phyloP scores from a whole-genome alignment of 2,329 filamentous ascomycete genomes.

The Balansia obtecta region DNA sequence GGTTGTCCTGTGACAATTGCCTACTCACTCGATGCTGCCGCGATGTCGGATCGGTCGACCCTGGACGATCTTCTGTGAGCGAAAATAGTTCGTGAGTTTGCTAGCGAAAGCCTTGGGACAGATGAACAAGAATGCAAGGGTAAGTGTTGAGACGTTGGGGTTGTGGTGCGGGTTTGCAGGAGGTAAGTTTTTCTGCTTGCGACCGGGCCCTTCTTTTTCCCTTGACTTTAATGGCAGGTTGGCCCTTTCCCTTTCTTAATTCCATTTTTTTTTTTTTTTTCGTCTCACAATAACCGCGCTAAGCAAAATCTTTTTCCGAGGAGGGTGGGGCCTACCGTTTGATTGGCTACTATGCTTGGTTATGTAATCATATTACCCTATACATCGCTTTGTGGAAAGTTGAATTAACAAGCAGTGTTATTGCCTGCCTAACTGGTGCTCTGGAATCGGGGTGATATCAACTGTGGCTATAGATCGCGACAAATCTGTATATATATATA shows the following conservation, averaged over 20 bases:
- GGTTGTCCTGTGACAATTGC: background rate
- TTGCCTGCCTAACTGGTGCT: too few species aligned
- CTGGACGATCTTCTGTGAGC: background rate
- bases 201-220: slow-evolving; percentile 12
- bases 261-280: slow-evolving; percentile 12
- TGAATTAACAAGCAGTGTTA: too few species aligned
- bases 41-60: too few species aligned
- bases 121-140: slow-evolving; percentile 16
- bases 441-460: too few species aligned
- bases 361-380: background rate
- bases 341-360: slow-evolving; percentile 3
- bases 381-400: background rate
- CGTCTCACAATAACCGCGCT: slow-evolving; percentile 8
- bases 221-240: slow-evolving; percentile 5
- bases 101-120: slow-evolving; percentile 10
- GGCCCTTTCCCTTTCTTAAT: slow-evolving; percentile 10
- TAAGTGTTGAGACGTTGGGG: slow-evolving; percentile 5
- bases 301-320: slow-evolving; percentile 8
- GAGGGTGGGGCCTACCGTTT: background rate
- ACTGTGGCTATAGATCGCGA: too few species aligned
- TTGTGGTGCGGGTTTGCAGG: slow-evolving; percentile 11
- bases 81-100: background rate
- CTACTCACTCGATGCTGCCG: background rate
- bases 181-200: slow-evolving; percentile 11
- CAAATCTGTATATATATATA: too few species aligned